Evolutionary conservation across 2,329 filamentous ascomycete species (phyloP).

Genomic region (Teratosphaeria viscida): DNA sequence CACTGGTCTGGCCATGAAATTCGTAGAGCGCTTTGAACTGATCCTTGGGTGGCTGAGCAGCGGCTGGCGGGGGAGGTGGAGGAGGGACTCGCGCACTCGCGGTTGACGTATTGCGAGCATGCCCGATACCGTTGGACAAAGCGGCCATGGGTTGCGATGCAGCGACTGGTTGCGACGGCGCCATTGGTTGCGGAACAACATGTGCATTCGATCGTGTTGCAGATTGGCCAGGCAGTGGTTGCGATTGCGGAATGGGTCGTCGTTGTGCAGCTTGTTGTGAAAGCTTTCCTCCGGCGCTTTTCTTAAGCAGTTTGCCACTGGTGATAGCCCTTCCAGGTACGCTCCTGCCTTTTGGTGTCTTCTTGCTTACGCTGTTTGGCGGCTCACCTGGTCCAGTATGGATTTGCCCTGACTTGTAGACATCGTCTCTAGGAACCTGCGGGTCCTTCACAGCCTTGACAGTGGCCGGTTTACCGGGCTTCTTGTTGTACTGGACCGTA

Average conservation of each 20-base stretch:
- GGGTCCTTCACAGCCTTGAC: constrained; percentile 90
- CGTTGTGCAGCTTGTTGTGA: constrained; percentile 42
- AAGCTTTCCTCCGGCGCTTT: constrained; percentile 64
- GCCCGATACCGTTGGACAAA: constrained; percentile 35
- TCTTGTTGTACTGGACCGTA: constrained; percentile 90
- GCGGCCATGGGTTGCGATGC: constrained; percentile 25
- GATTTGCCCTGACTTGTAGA: constrained; percentile 87
- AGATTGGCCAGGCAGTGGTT: constrained; percentile 22
- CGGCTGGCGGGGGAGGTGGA: constrained; percentile 54
- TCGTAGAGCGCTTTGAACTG: constrained; percentile 89
- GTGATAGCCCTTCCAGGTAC: constrained; percentile 84
- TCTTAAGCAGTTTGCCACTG: constrained; percentile 74
- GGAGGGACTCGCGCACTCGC: constrained; percentile 33
- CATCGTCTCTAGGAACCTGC: constrained; percentile 58
- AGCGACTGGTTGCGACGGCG: constrained; percentile 22
- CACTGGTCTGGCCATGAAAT: constrained; percentile 72
- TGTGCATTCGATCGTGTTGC: constrained; percentile 14
- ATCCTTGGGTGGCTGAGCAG: constrained; percentile 52
- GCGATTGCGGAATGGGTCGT: constrained; percentile 39
- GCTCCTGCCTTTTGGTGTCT: constrained; percentile 78
- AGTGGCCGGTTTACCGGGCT: constrained; percentile 79
- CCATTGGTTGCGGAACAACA: constrained; percentile 19
- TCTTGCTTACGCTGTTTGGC: constrained; percentile 68
- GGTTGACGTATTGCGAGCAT: constrained; percentile 31
- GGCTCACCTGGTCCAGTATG: constrained; percentile 80